Conservation (phyloP, 73 alveolate genomes). For the Diophrys sp. region DNA sequence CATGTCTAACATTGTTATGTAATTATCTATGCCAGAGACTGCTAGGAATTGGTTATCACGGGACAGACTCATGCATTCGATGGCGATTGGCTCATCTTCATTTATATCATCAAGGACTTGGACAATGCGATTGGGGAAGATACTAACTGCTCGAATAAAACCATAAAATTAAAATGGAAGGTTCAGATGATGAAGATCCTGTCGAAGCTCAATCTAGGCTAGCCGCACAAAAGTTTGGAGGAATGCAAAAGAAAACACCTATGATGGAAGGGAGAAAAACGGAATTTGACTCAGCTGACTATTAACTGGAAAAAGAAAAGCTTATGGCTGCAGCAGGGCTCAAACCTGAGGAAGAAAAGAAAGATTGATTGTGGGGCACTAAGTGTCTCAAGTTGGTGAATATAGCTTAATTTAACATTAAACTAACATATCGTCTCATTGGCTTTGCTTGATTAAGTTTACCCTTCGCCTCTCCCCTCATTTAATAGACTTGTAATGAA, state of each 20-base stretch:
- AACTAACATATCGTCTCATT: too few species aligned
- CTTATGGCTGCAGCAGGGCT: conserved; percentile 67
- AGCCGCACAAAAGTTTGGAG: conserved; percentile 67
- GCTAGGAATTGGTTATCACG: conserved; percentile 49
- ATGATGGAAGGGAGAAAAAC: conserved; percentile 43
- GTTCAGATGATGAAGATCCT: conserved; percentile 40
- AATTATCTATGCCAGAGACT: conserved; percentile 38
- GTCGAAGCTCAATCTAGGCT: conserved; percentile 58
- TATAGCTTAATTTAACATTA: too few species aligned
- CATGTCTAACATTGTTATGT: conserved; percentile 36
- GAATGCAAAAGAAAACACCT: conserved; percentile 34
- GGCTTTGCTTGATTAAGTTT: too few species aligned
- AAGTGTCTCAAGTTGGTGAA: too few species aligned
- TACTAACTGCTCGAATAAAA: conserved; percentile 81
- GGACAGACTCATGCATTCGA: conserved; percentile 54
- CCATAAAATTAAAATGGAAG: conserved; percentile 76
- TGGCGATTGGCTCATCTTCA: conserved; percentile 34
- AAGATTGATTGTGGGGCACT: too few species aligned
- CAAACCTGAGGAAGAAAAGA: conserved; percentile 14
- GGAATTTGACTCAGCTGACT: conserved; percentile 65
- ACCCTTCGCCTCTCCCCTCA: too few species aligned
- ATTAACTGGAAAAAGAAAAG: conserved; percentile 54
- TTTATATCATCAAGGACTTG: conserved; percentile 73
- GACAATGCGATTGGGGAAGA: conserved; percentile 81
- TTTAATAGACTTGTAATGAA: too few species aligned